Evolutionary conservation across 805 yeast genomes (phyloP), one percentile per base, ranked within the genome.

Genomic region (Nakazawaea sp.): DNA sequence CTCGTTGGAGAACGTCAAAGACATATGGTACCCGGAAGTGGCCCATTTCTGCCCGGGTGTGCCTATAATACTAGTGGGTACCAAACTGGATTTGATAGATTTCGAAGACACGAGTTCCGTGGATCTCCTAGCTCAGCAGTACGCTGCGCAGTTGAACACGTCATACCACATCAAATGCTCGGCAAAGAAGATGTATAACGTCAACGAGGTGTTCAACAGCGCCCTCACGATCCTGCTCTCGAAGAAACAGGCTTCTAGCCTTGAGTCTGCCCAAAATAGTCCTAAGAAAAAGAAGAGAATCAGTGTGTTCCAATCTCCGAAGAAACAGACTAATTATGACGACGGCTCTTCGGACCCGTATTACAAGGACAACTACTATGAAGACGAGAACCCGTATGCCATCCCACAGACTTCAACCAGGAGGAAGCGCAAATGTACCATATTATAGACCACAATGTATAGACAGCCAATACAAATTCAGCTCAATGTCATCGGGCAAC

Each of bases 21-120:
- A 86, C 45, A 74, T 72, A 43, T 89, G 97, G 97, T 73, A 74
- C 28, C 95, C 96, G 1, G 97, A 89, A 53, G 82, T 85, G 2
- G 62, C 68, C 42, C 88, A 83, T 51, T 86, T 81, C 53, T 86
- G 96, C 53, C 88, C 89, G 3, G 81, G 76, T 2, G 70, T 79
- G 2, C 95, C 96, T 1, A 70, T 81, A 13, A 55, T 87, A 19
- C 60, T 90, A 25, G 87, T 86, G n/a, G 96, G 96, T 1, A 70
- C 90, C 24, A 87, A 89, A 51, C 58, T 77, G 4, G 97, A 89
- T 56, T 60, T 82, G 40, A 11, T 10, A 4, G 31, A 28, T 4
- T 47, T 62, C 19, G 32, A 45, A 29, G 24, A 12, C n/a, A 7
- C 12, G 5, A 10, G 27, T 23, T 10, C 12, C 5, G n/a, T 49